Conservation (phyloP, 2,329 filamentous ascomycete species). For the Gaeumannomyces tritici region DNA sequence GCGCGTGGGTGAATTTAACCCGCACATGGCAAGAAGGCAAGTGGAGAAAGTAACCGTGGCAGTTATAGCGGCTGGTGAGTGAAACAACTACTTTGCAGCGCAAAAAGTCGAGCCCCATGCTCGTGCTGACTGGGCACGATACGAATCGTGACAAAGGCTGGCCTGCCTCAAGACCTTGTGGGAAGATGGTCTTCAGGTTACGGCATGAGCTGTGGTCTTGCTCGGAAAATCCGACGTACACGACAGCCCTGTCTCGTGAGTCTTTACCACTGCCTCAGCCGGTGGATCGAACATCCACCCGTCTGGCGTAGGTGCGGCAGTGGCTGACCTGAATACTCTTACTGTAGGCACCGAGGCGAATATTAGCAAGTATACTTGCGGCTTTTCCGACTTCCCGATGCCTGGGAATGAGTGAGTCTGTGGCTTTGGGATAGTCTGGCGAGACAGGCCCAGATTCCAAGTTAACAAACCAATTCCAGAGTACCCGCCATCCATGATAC, state of each 20-base stretch:
- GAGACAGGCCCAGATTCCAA: no score
- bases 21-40: no score
- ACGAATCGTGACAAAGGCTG: conserved; percentile 9
- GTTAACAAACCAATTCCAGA: conserved; percentile 8
- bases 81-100: background rate
- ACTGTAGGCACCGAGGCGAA: conserved; percentile 19
- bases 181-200: conserved; percentile 32
- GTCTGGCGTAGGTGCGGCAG: background rate
- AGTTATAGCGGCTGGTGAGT: conserved; percentile 2
- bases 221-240: conserved; percentile 22
- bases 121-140: background rate
- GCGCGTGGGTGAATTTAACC: no score
- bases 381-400: conserved; percentile 31
- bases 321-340: background rate
- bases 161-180: conserved; percentile 27
- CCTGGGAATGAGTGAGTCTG: conserved; percentile 24
- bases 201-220: conserved; percentile 31
- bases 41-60: conserved; percentile 2
- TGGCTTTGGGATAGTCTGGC: background rate
- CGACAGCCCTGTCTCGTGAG: conserved; percentile 22
- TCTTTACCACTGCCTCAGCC: background rate
- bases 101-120: background rate
- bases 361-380: conserved; percentile 27
- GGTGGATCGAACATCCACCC: background rate
- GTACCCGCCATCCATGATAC: conserved; percentile 16